Conservation (phyloP, 116 monocot species). For the Phalaenopsis hybrid region DNA sequence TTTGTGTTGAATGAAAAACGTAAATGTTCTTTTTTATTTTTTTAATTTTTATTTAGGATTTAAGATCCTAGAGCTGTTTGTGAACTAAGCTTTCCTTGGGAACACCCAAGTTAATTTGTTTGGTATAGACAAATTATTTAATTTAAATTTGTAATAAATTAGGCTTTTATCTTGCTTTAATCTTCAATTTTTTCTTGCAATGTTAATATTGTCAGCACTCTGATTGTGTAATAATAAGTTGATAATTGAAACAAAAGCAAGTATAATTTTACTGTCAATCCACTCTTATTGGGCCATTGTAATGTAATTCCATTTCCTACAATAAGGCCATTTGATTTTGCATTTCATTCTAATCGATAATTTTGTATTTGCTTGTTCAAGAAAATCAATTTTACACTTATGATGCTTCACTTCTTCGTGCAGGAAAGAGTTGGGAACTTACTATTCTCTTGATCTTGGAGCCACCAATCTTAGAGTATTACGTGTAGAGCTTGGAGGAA, state of each 20-base stretch:
- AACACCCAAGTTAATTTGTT: background rate
- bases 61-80: background rate
- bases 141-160: background rate
- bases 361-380: background rate
- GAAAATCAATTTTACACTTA: background rate
- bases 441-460: conserved; percentile 81
- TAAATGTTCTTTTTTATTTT: background rate
- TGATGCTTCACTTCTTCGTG: background rate
- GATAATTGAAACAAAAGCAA: background rate
- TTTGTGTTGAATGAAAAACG: background rate
- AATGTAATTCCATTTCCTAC: background rate
- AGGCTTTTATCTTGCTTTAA: background rate
- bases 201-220: background rate
- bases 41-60: background rate
- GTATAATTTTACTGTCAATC: background rate
- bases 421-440: conserved; percentile 78
- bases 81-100: background rate
- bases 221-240: background rate
- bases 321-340: background rate
- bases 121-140: background rate
- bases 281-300: background rate
- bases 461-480: conserved; percentile 75
- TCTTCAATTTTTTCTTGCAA: background rate
- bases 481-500: conserved; percentile 58
- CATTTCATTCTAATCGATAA: background rate